Evolutionary conservation across 345 rosid genomes (phyloP), one percentile per base, ranked within the genome.

Genomic region (Noccaea caerulescens): DNA sequence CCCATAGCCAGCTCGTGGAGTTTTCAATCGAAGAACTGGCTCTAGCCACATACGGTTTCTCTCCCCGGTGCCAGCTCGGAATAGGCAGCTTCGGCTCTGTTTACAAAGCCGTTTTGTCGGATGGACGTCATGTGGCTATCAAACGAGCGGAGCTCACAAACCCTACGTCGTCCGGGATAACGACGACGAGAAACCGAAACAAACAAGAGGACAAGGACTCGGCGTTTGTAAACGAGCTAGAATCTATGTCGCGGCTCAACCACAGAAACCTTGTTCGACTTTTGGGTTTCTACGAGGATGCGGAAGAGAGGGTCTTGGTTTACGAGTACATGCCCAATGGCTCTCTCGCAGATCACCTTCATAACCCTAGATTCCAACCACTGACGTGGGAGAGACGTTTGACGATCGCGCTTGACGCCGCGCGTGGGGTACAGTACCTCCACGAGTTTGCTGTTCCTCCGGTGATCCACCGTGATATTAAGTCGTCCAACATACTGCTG

Each of bases 401-500:
- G 52, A 68, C 65, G 47, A 82, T 84, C 0, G 98, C 91, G 2
- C 76, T 89, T 10, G 91, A 92, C 33, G 96, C 94, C 0, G 94
- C 96, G 0, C 75, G 88, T 20, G 98, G 92, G 36, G 78, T 89
- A 0, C 86, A 86, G 72, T 92, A 92, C 82, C 84, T 92, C 8
- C 98, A 88, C 32, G 77, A 72, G 55, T 89, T 82, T 7, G 89
- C 83, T 0, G 81, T 80, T 8, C 96, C 98, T 10, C 77, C 82
- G 0, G 66, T 89, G 79, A 92, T 92, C 30, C 98, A 92, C 76
- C 91, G 98, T 1, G 98, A 92, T 63, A 88, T 92, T 46, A 92
- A 92, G 76, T 81, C 94, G 1, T 85, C 98, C 0, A 92, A 92
- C 82, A 88, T 92, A 10, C 71, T 92, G 9, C 83, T 92, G 0